Evolutionary conservation across 306 rosid genomes (phyloP).

Genomic region (Clitoria ternatea): DNA sequence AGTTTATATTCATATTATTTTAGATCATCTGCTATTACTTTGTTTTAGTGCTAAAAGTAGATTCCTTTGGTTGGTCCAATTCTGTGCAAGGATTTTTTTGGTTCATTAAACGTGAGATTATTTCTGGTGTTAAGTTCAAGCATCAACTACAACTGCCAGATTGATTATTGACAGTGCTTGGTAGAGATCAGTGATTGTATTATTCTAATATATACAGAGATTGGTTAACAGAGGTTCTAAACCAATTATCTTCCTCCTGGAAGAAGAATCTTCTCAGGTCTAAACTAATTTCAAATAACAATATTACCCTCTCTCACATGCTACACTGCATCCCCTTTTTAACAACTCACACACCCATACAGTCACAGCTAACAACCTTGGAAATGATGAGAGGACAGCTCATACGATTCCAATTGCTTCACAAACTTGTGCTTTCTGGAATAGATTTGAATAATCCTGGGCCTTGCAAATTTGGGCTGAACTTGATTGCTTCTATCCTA

Average conservation of each 20-base stretch:
- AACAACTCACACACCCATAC: not conserved
- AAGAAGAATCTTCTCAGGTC: not conserved
- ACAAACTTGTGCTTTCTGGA: not conserved
- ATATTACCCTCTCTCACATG: not conserved
- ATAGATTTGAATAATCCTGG: not conserved
- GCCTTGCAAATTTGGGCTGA: not conserved
- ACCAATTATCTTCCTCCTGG: not conserved
- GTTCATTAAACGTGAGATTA: not conserved
- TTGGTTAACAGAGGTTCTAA: not conserved
- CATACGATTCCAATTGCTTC: not conserved
- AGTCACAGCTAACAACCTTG: not conserved
- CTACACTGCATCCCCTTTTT: not conserved
- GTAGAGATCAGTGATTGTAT: not conserved
- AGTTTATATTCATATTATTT: not conserved
- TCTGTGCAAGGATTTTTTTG: slow-evolving; percentile 1
- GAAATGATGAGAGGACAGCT: not conserved
- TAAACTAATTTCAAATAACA: not conserved
- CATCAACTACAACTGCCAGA: slow-evolving; percentile 7
- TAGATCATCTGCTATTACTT: not conserved
- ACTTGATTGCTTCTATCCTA: not conserved
- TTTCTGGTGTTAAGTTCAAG: not conserved
- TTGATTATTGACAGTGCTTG: not conserved
- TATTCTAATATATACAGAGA: not conserved
- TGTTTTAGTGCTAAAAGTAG: not conserved
- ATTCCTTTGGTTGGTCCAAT: slow-evolving; percentile 5